phyloP scores from a whole-genome alignment of 2,329 filamentous ascomycete genomes.

The Aspergillus transmontanensis region DNA sequence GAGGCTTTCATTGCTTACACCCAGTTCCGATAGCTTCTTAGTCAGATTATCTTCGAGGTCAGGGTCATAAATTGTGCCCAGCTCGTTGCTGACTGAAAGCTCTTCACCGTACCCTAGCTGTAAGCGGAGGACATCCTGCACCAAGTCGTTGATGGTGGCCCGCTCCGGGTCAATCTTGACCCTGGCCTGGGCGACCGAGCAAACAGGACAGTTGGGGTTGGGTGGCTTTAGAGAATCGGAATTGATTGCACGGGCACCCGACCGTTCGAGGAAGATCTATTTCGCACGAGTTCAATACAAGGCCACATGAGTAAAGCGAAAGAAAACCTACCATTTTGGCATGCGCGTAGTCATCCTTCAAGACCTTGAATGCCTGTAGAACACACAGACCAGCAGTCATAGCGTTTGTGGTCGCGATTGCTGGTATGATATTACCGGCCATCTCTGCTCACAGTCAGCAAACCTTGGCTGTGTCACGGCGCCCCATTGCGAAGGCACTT shows the following conservation, averaged over 20 bases:
- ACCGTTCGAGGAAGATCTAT: constrained; percentile 75
- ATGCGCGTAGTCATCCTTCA: constrained; percentile 69
- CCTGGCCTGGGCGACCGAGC: constrained; percentile 70
- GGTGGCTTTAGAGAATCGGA: constrained; percentile 62
- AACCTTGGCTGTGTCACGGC: neutral
- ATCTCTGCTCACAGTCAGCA: constrained; percentile 63
- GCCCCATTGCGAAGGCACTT: constrained; percentile 23
- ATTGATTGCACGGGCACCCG: constrained; percentile 60
- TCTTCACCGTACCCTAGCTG: constrained; percentile 80
- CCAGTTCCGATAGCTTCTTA: constrained; percentile 78
- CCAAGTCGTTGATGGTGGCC: constrained; percentile 77
- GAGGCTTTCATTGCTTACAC: constrained; percentile 72
- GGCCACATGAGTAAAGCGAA: neutral
- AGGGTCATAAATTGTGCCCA: constrained; percentile 81
- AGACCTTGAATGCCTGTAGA: constrained; percentile 86
- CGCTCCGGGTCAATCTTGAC: constrained; percentile 68
- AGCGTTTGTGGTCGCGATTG: constrained; percentile 96
- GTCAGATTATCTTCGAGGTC: constrained; percentile 84
- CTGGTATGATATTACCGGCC: constrained; percentile 98
- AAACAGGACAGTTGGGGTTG: constrained; percentile 82
- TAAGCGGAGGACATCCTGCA: constrained; percentile 70
- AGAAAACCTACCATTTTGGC: constrained; percentile 67
- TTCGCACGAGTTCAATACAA: neutral
- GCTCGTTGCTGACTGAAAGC: constrained; percentile 73
- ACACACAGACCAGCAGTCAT: constrained; percentile 93